These are phyloP conservation scores for Malassezia obtusa DNA, from an alignment of 1,284 basidiomycete species.

Conservation along the genomic window DNA sequence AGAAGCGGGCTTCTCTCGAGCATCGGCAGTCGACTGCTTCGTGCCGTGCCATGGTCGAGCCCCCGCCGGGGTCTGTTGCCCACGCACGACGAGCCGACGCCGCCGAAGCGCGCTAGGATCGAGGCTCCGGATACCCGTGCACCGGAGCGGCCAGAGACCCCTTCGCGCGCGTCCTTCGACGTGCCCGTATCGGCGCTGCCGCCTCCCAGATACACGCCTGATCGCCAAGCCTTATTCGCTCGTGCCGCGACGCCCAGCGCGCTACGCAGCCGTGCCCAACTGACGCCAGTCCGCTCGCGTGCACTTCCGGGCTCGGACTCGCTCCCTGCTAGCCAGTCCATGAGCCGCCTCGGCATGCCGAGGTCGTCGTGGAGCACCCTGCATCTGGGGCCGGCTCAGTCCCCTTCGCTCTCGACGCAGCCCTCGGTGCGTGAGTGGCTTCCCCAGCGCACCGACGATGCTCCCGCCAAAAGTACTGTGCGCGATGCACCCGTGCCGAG, in stretches of 20 bases:
- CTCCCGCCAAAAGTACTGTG: background rate
- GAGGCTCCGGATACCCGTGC: background rate
- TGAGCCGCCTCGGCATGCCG: background rate
- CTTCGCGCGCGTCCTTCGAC: background rate
- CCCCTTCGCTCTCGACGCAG: constrained; percentile 2
- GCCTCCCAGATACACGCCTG: background rate
- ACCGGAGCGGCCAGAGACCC: background rate
- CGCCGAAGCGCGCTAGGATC: background rate
- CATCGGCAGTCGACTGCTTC: constrained; percentile 1
- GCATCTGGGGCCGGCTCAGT: constrained; percentile 26
- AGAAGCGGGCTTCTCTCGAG: constrained; percentile 9
- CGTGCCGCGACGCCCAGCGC: background rate
- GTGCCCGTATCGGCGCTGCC: background rate
- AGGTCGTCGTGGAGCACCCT: constrained; percentile 28
- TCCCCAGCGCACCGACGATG: background rate
- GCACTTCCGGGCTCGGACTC: background rate
- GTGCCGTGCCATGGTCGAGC: constrained; percentile 4
- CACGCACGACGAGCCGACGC: constrained; percentile 1
- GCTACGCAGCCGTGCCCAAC: background rate
- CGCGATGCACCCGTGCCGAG: background rate
- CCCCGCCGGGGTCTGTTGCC: background rate
- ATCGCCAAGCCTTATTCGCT: background rate
- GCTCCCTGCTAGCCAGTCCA: background rate
- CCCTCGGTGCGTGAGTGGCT: background rate
- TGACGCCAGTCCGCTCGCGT: background rate